Percentiles rank a stretch among this genome's conserved stretches.
Conservation (phyloP, 495 filamentous ascomycete genomes). For the Sabuloglossum arenarium region DNA sequence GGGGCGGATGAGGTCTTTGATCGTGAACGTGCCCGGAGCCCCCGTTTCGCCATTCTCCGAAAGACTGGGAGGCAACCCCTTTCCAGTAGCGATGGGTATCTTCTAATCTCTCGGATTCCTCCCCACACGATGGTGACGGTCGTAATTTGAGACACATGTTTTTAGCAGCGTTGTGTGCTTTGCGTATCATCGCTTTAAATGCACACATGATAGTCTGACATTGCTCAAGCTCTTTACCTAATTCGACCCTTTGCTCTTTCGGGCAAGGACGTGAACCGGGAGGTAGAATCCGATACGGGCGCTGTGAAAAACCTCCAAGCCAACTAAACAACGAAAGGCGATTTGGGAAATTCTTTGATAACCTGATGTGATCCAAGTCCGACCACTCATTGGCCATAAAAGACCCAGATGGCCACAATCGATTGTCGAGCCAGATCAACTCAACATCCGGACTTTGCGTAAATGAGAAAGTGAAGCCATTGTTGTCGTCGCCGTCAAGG, state of each 20-base stretch:
- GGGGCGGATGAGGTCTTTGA: background rate
- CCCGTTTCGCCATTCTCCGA: background rate
- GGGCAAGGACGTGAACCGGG: slow-evolving; percentile 10
- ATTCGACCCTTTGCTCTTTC: slow-evolving; percentile 7
- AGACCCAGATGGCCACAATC: background rate
- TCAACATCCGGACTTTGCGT: background rate
- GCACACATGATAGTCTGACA: slow-evolving; percentile 19
- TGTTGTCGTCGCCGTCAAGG: background rate
- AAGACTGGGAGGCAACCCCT: background rate
- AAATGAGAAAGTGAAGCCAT: background rate
- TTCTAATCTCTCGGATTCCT: background rate
- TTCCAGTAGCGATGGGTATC: background rate
- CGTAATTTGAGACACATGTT: slow-evolving; percentile 4
- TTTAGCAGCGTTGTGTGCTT: slow-evolving; percentile 11
- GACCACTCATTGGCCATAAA: slow-evolving; percentile 13
- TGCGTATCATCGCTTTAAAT: slow-evolving; percentile 9
- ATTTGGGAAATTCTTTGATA: slow-evolving; percentile 10
- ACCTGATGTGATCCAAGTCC: slow-evolving; percentile 13
- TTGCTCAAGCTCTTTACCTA: slow-evolving; percentile 14
- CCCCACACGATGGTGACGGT: background rate
- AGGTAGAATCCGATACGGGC: too few species aligned
- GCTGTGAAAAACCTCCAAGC: too few species aligned
- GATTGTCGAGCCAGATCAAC: background rate
- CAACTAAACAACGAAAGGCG: too few species aligned
- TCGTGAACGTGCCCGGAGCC: background rate